phyloP scores from a whole-genome alignment of 1,284 basidiomycete species.

The Rhodotorula sp. region DNA sequence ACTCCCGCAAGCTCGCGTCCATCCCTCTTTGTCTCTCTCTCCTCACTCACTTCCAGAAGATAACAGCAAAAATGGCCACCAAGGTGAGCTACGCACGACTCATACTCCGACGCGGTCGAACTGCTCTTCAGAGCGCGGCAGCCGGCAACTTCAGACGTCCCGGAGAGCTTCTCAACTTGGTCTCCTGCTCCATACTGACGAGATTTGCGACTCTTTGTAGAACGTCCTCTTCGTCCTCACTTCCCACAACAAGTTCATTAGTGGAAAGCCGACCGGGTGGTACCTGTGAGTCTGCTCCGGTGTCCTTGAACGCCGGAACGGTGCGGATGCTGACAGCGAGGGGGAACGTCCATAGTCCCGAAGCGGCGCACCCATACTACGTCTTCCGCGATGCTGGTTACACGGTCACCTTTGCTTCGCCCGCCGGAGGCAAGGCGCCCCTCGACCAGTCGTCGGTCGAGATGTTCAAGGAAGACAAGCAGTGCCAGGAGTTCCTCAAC shows the following conservation, averaged over 20 bases:
- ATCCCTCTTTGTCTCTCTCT: background rate
- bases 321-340: slow-evolving; percentile 40
- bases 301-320: background rate
- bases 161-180: background rate
- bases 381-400: slow-evolving; percentile 59
- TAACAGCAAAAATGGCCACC: slow-evolving; percentile 7
- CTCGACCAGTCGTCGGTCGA: slow-evolving; percentile 63
- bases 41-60: background rate
- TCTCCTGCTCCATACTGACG: background rate
- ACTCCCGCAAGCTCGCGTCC: background rate
- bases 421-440: slow-evolving; percentile 68
- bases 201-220: background rate
- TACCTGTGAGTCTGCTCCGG: slow-evolving; percentile 33
- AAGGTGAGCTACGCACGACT: slow-evolving; percentile 1
- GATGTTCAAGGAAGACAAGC: slow-evolving; percentile 57
- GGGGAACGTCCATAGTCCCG: slow-evolving; percentile 54
- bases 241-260: slow-evolving; percentile 64
- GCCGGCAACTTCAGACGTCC: background rate
- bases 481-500: slow-evolving; percentile 62
- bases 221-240: slow-evolving; percentile 70
- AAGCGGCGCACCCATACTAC: slow-evolving; percentile 79
- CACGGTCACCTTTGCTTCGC: slow-evolving; percentile 67
- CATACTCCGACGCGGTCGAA: background rate
- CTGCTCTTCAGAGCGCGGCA: background rate
- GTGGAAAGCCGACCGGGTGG: slow-evolving; percentile 58